Conservation (phyloP, 257 asterid species). For the Eustoma russellianum region DNA sequence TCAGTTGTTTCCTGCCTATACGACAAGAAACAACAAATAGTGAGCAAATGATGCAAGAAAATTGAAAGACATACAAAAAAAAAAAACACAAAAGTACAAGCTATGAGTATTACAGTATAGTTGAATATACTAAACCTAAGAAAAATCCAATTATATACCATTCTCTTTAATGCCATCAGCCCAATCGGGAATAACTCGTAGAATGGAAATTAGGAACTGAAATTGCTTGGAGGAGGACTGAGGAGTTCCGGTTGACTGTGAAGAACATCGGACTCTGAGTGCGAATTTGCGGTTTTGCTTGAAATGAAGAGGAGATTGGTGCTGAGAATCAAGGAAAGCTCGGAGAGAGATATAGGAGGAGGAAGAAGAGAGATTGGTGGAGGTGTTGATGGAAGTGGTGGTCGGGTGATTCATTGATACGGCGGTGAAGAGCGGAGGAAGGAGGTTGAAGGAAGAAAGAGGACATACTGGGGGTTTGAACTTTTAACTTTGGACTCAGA, state of each 20-base stretch:
- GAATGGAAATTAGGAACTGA: conserved; percentile 25
- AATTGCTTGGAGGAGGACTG: conserved; percentile 20
- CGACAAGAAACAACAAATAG: no score
- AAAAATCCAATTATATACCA: conserved; percentile 13
- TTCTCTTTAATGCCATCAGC: conserved; percentile 53
- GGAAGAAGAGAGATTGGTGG: conserved; percentile 33
- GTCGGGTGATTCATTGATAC: conserved; percentile 25
- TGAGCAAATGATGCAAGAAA: no score
- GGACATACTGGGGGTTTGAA: conserved; percentile 18
- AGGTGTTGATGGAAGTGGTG: conserved; percentile 19
- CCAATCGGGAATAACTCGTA: conserved; percentile 68
- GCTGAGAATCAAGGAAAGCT: conserved; percentile 22
- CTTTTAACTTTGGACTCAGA: no score
- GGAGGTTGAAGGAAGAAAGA: conserved; percentile 10
- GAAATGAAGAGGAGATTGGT: conserved; percentile 19
- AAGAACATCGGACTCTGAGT: conserved; percentile 25
- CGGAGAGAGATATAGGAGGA: conserved; percentile 19
- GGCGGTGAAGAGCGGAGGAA: conserved; percentile 11
- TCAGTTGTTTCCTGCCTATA: no score
- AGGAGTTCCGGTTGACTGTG: conserved; percentile 26
- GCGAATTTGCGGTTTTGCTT: conserved; percentile 12
- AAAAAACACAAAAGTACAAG: no score
- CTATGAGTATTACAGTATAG: no score
- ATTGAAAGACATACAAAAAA: no score
- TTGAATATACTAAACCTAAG: no score